Evolutionary conservation across 2,329 filamentous ascomycete genomes (phyloP).

Genomic region (Passalora sequoiae): DNA sequence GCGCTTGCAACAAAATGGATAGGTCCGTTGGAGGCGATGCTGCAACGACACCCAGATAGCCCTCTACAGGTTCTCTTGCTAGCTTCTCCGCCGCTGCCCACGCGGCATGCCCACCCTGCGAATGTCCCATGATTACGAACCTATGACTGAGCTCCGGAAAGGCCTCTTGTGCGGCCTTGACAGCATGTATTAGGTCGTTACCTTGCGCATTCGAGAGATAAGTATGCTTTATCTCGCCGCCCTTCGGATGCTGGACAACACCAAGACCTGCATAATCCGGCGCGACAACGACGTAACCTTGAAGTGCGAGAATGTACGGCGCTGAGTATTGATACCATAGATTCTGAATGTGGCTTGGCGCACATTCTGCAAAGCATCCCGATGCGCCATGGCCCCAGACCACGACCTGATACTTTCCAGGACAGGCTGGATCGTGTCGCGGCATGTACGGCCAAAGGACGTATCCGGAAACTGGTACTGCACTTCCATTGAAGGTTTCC

Average conservation of each 20-base stretch:
- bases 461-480: conserved; percentile 47
- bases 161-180: conserved; percentile 41
- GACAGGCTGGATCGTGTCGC: conserved; percentile 8
- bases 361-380: conserved; percentile 22
- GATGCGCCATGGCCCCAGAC: conserved; percentile 25
- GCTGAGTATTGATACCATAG: conserved; percentile 28
- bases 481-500: conserved; percentile 41
- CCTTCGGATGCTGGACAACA: conserved; percentile 28
- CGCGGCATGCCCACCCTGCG: conserved; percentile 43
- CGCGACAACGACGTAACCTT: conserved; percentile 30
- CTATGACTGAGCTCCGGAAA: conserved; percentile 37
- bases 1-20: background rate
- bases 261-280: conserved; percentile 29
- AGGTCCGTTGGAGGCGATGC: conserved; percentile 11
- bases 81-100: conserved; percentile 39
- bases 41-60: conserved; percentile 10
- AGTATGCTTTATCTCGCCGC: conserved; percentile 38
- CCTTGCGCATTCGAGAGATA: conserved; percentile 35
- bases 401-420: conserved; percentile 19
- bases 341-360: conserved; percentile 27
- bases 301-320: conserved; percentile 28
- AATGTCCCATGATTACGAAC: conserved; percentile 47
- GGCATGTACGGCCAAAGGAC: conserved; percentile 47
- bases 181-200: conserved; percentile 42
- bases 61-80: conserved; percentile 2